A percentile compares a stretch with the other conserved stretches of the same genome.
These are phyloP conservation scores for Aspergillus luchuensis DNA, from an alignment of 2,329 filamentous ascomycete genomes.

Conservation along the genomic window DNA sequence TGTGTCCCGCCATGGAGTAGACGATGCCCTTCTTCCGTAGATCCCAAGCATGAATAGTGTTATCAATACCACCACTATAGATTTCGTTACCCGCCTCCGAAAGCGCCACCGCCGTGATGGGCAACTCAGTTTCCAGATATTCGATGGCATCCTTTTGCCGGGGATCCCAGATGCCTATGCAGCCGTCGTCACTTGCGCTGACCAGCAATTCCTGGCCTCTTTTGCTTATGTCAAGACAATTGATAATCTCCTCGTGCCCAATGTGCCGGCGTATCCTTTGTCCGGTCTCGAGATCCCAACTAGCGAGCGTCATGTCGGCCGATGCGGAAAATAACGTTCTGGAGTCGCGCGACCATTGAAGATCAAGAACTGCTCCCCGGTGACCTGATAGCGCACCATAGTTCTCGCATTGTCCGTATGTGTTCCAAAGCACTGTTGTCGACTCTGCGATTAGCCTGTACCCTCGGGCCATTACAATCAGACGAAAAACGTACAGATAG, in stretches of 20 bases:
- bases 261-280: slow-evolving; percentile 86
- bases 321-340: slow-evolving; percentile 88
- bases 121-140: slow-evolving; percentile 87
- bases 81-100: slow-evolving; percentile 94
- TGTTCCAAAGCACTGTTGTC: slow-evolving; percentile 82
- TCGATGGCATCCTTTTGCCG: slow-evolving; percentile 84
- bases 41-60: slow-evolving; percentile 97
- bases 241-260: slow-evolving; percentile 95
- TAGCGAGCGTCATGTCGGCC: slow-evolving; percentile 88
- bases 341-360: slow-evolving; percentile 96
- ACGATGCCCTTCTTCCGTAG: slow-evolving; percentile 85
- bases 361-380: slow-evolving; percentile 84
- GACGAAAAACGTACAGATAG: slow-evolving; percentile 66
- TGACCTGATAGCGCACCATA: slow-evolving; percentile 88
- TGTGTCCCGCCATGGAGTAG: slow-evolving; percentile 86
- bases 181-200: slow-evolving; percentile 90
- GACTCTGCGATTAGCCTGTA: not conserved
- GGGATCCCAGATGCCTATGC: slow-evolving; percentile 94
- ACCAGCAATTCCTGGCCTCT: slow-evolving; percentile 88
- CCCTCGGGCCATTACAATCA: not conserved
- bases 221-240: slow-evolving; percentile 82
- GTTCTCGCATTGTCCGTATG: slow-evolving; percentile 90
- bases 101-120: slow-evolving; percentile 87
- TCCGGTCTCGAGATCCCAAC: slow-evolving; percentile 94
- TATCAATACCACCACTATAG: slow-evolving; percentile 92